A percentile compares a stretch with the other conserved stretches of the same genome.
phyloP scores from a whole-genome alignment of 129 eudicot genomes.

The Tagetes erecta region DNA sequence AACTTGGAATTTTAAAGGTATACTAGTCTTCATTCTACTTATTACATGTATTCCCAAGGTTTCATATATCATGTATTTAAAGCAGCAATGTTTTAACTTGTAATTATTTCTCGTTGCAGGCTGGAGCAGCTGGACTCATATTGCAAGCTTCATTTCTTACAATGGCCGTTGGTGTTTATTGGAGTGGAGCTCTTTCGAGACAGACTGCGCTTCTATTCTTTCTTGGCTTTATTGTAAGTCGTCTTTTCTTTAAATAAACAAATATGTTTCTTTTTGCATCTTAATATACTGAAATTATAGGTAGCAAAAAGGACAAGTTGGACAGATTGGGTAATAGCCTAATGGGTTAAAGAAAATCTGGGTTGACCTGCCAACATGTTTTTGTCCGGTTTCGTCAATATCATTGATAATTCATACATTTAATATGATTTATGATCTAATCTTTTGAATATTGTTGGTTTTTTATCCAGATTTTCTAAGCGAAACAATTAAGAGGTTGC shows the following conservation, averaged over 20 bases:
- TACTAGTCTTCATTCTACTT: conserved; percentile 5
- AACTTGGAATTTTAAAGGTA: conserved; percentile 81
- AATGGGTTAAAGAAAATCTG: background rate
- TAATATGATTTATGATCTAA: background rate
- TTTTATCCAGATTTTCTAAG: background rate
- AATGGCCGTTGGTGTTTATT: conserved; percentile 80
- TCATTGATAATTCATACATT: background rate
- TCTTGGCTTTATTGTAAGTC: conserved; percentile 81
- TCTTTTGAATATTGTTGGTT: background rate
- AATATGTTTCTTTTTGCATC: background rate
- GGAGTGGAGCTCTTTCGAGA: conserved; percentile 83
- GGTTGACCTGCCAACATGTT: background rate
- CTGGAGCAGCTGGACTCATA: conserved; percentile 93
- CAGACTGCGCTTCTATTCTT: conserved; percentile 68
- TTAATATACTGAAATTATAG: background rate
- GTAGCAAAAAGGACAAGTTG: background rate
- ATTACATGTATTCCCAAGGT: background rate
- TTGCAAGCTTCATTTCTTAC: conserved; percentile 89
- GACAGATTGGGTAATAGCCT: background rate
- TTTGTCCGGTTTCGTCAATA: background rate
- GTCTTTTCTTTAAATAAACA: conserved; percentile 3
- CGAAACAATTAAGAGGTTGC: background rate
- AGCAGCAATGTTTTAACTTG: background rate
- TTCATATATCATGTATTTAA: background rate
- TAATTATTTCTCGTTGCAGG: conserved; percentile 48